A percentile compares a stretch with the other conserved stretches of the same genome.
Evolutionary conservation across 2,329 filamentous ascomycete species (phyloP).

Genomic region (Botrytis aclada): DNA sequence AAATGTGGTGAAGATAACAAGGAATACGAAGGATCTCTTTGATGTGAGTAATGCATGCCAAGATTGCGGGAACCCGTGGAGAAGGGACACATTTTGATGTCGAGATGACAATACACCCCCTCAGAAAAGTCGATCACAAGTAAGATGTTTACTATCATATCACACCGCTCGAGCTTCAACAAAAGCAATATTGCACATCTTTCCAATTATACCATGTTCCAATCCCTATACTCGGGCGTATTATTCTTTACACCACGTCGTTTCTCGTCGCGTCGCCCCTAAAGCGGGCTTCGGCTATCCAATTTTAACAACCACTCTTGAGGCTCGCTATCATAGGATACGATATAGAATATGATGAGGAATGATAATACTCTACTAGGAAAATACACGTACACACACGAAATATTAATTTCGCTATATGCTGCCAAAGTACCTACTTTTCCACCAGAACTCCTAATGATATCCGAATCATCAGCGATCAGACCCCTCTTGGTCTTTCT

Average conservation of each 20-base stretch:
- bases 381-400: not conserved
- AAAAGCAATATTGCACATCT: slow-evolving; percentile 1
- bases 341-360: too few relatives aligned
- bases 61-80: not conserved
- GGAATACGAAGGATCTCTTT: not conserved
- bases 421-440: not conserved
- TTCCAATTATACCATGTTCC: not conserved
- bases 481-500: not conserved
- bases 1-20: not conserved
- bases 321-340: not conserved
- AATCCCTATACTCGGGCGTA: not conserved
- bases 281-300: not conserved
- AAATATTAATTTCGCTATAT: not conserved
- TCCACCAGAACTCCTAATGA: not conserved
- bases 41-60: not conserved
- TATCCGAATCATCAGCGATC: not conserved
- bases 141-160: not conserved
- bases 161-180: not conserved
- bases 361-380: not conserved
- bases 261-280: not conserved
- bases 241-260: not conserved
- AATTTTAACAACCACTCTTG: not conserved
- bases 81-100: not conserved
- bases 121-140: not conserved
- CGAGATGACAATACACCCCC: not conserved